Evolutionary conservation across 2,329 filamentous ascomycete species (phyloP), one percentile per base, ranked within the genome.

Genomic region (Claviceps sp.): DNA sequence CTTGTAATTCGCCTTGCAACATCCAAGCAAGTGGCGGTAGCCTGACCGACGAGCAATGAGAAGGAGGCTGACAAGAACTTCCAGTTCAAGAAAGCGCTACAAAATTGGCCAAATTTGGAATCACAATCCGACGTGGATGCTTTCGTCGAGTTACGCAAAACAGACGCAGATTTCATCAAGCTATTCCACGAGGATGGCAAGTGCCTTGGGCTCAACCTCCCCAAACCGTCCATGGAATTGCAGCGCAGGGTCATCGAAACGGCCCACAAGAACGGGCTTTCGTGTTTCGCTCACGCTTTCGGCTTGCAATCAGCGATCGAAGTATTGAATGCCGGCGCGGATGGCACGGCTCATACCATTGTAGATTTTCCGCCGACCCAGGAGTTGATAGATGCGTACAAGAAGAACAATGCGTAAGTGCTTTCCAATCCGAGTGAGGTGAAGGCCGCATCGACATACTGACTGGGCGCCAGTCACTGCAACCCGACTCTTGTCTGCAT

Each of bases 101-200:
- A 5, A 2, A 68, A 63, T 3, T 77, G 73, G 73, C 73, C 74
- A 5, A 70, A 55, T 8, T 47, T 59, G n/a, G 64, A 63, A 5
- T 67, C 64, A 4, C 57, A 62, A 8, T 62, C 68, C 38, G 72
- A 67, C 24, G 73, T 72, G 1, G 55, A 66, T 1, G 58, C 65
- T 16, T 76, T 70, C 53, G 60, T 76, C 2, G 61, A 66, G 13
- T 66, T 68, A 54, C 65, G 66, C 2, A 55, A 67, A 11, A 61
- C 60, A 11, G 70, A 74, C 51, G 70, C 68, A 1, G 68, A 74
- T 53, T 76, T 75, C 60, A 72, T 75, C 58, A 77, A 76, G 57
- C 60, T 76, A 47, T 73, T 77, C 66, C 71, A 76, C 55, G 74
- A 77, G 55, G 67, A 64, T 50, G 74, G 74, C 3, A 63, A 58